A percentile compares a stretch with the other conserved stretches of the same genome.
Evolutionary conservation across 169 alveolate species (phyloP).

Genomic region (Cryptosporidium ryanae): DNA sequence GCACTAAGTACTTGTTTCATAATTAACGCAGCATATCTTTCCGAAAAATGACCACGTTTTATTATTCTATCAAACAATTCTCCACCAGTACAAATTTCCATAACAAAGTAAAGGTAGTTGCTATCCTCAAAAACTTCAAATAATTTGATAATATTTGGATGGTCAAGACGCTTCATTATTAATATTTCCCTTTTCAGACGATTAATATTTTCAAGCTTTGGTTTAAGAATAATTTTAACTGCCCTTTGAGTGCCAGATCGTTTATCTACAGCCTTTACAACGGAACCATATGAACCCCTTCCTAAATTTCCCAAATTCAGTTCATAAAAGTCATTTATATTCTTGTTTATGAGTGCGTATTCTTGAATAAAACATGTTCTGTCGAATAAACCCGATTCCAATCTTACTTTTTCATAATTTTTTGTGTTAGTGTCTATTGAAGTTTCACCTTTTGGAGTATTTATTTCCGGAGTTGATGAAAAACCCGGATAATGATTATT

Average conservation of each 20-base stretch:
- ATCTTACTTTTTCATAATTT: neutral
- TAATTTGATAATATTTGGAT: constrained; percentile 78
- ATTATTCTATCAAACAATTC: constrained; percentile 70
- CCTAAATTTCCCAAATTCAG: constrained; percentile 85
- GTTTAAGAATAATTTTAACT: constrained; percentile 87
- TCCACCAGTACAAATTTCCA: constrained; percentile 77
- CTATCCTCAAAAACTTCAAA: constrained; percentile 74
- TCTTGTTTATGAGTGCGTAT: constrained; percentile 64
- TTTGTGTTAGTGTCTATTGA: neutral
- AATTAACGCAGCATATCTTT: constrained; percentile 90
- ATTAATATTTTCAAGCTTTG: constrained; percentile 86
- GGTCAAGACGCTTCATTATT: constrained; percentile 83
- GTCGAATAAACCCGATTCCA: constrained; percentile 35
- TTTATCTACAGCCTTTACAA: constrained; percentile 87
- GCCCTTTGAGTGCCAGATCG: constrained; percentile 88
- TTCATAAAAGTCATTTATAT: constrained; percentile 86
- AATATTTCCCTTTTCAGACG: constrained; percentile 89
- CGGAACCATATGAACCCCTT: constrained; percentile 90
- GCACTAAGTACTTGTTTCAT: constrained; percentile 93
- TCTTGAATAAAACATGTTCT: constrained; percentile 71
- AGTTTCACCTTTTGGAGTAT: constrained; percentile 61
- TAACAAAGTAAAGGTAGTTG: constrained; percentile 53
- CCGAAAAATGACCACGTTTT: constrained; percentile 81
- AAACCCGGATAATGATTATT: constrained; percentile 21
- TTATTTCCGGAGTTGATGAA: constrained; percentile 53